These are phyloP conservation scores for Calocera viscosa DNA, from an alignment of 768 basidiomycete genomes.

Conservation along the genomic window DNA sequence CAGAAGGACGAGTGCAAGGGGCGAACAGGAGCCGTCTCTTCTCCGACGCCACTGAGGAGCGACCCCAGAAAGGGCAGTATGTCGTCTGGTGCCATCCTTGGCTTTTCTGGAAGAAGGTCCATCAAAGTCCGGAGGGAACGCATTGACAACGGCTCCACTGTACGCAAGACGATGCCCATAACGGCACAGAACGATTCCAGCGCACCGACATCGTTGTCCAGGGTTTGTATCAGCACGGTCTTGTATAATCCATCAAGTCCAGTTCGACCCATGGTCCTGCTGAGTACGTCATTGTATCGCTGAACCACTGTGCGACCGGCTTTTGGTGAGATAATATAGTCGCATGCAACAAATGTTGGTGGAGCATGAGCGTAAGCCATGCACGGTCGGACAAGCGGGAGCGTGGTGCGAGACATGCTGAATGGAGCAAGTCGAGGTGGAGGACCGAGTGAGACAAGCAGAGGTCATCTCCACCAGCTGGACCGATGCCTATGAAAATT, in stretches of 20 bases:
- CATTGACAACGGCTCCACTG: background rate
- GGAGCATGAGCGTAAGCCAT: no score
- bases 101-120: background rate
- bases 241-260: background rate
- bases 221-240: background rate
- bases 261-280: background rate
- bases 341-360: background rate
- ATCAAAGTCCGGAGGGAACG: background rate
- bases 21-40: background rate
- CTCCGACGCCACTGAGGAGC: background rate
- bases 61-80: background rate
- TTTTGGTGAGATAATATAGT: background rate
- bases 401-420: no score
- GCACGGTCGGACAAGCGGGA: no score
- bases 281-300: background rate
- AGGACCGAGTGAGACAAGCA: no score
- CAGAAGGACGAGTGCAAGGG: background rate
- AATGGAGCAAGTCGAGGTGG: no score
- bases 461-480: no score
- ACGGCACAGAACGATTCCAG: background rate
- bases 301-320: background rate
- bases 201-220: no score
- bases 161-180: background rate
- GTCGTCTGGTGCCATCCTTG: background rate
- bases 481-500: no score